phyloP scores from a whole-genome alignment of 1,284 basidiomycete species.

The Xerocomus nothofagi region DNA sequence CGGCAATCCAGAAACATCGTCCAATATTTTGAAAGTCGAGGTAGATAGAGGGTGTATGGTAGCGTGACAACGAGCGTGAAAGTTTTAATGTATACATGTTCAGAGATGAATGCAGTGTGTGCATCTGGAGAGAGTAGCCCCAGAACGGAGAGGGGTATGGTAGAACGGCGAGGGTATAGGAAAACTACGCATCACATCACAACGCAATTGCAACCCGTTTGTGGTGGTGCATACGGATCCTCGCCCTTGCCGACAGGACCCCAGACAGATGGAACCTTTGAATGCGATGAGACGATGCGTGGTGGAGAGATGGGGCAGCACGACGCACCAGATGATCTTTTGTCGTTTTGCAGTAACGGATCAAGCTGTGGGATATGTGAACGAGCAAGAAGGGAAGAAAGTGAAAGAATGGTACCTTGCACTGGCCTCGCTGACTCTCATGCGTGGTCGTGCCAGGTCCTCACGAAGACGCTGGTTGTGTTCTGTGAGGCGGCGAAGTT shows the following conservation, averaged over 20 bases:
- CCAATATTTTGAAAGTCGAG: conserved; percentile 28
- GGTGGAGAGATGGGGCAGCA: neutral
- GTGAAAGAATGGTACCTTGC: conserved; percentile 48
- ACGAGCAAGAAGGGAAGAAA: conserved; percentile 1
- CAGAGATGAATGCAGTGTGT: conserved; percentile 18
- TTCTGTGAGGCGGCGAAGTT: conserved; percentile 76
- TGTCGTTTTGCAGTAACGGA: conserved; percentile 73
- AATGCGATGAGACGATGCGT: conserved; percentile 3
- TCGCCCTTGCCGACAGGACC: conserved; percentile 87
- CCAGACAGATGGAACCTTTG: conserved; percentile 86
- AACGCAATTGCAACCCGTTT: conserved; percentile 34
- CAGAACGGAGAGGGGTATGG: conserved; percentile 27
- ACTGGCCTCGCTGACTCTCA: conserved; percentile 76
- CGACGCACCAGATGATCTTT: conserved; percentile 67
- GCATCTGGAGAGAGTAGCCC: conserved; percentile 9
- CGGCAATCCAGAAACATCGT: conserved; percentile 28
- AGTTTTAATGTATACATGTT: conserved; percentile 20
- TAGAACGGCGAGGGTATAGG: conserved; percentile 33
- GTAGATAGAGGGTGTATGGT: conserved; percentile 25
- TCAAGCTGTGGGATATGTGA: conserved; percentile 54
- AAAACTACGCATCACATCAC: conserved; percentile 33
- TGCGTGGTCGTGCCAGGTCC: conserved; percentile 72
- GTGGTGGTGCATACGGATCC: conserved; percentile 81
- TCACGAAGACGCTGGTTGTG: conserved; percentile 77
- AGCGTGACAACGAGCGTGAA: conserved; percentile 31